phyloP scores from a whole-genome alignment of 345 rosid species.

The Diplotaxis tenuifolia region DNA sequence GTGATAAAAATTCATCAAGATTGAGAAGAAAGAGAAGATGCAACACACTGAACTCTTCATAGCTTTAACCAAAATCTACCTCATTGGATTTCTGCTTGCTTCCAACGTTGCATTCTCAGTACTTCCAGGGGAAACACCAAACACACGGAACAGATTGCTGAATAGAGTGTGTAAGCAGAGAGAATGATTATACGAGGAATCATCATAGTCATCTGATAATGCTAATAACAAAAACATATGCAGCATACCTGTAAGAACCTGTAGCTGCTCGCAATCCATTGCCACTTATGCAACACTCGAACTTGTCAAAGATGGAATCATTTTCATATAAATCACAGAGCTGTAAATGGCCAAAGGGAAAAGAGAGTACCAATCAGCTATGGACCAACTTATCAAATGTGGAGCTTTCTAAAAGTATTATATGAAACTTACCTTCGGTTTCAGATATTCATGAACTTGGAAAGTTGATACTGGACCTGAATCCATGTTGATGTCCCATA shows the following conservation, averaged over 20 bases:
- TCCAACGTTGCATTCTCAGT: slow-evolving; percentile 88
- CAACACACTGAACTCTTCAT: not conserved
- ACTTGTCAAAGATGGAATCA: slow-evolving; percentile 86
- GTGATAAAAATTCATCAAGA: slow-evolving; percentile 4
- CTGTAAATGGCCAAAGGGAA: slow-evolving; percentile 43
- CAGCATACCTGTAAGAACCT: slow-evolving; percentile 91
- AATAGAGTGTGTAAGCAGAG: not conserved
- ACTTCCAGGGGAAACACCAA: slow-evolving; percentile 75
- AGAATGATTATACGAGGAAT: slow-evolving; percentile 5
- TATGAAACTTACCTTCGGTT: slow-evolving; percentile 67
- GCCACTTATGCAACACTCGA: slow-evolving; percentile 95
- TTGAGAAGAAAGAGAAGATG: not conserved
- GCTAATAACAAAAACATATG: not conserved
- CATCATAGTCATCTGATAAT: slow-evolving; percentile 16
- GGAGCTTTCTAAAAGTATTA: slow-evolving; percentile 13
- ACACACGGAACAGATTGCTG: slow-evolving; percentile 97
- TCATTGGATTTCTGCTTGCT: slow-evolving; percentile 99
- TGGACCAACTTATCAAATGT: slow-evolving; percentile 22
- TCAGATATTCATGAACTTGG: slow-evolving; percentile 91
- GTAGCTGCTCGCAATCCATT: slow-evolving; percentile 93
- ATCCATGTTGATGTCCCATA: slow-evolving; percentile 99
- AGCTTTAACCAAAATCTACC: slow-evolving; percentile 46
- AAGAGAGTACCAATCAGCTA: slow-evolving; percentile 25
- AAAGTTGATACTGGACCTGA: slow-evolving; percentile 90
- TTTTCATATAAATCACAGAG: slow-evolving; percentile 97